Percentiles rank a stretch among this genome's conserved stretches.
phyloP scores from a whole-genome alignment of 805 yeast genomes.

The Yarrowia sp. region DNA sequence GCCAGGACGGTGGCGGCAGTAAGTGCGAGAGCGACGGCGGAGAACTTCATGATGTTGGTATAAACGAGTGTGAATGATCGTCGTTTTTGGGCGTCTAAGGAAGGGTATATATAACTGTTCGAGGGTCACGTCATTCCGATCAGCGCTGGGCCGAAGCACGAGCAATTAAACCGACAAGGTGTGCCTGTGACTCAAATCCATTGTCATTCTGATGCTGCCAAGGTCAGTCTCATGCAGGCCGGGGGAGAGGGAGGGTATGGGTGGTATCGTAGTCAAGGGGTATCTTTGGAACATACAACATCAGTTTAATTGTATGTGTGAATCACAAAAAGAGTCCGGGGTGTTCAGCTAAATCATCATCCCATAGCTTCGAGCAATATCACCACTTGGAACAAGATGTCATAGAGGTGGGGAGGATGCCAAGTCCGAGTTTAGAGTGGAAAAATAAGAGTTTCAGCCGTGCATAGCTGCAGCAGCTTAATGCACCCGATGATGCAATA shows the following conservation, averaged over 20 bases:
- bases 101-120: background rate
- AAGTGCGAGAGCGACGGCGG: constrained; percentile 13
- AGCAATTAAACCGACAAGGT: constrained; percentile 21
- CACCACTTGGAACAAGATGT: no score
- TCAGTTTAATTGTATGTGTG: no score
- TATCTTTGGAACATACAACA: no score
- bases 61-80: background rate
- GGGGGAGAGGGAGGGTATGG: background rate
- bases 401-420: no score
- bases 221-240: constrained; percentile 14
- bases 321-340: no score
- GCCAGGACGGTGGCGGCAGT: constrained; percentile 11
- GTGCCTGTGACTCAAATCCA: background rate
- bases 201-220: constrained; percentile 2
- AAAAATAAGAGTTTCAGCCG: constrained; percentile 3
- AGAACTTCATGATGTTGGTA: constrained; percentile 6
- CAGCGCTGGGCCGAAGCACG: background rate
- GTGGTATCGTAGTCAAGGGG: background rate
- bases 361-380: no score
- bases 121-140: background rate
- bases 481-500: background rate
- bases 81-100: background rate
- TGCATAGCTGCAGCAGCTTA: background rate
- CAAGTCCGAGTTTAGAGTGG: no score
- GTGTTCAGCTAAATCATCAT: no score